phyloP scores from a whole-genome alignment of 2,329 filamentous ascomycete species.

The Fusarium algeriense region DNA sequence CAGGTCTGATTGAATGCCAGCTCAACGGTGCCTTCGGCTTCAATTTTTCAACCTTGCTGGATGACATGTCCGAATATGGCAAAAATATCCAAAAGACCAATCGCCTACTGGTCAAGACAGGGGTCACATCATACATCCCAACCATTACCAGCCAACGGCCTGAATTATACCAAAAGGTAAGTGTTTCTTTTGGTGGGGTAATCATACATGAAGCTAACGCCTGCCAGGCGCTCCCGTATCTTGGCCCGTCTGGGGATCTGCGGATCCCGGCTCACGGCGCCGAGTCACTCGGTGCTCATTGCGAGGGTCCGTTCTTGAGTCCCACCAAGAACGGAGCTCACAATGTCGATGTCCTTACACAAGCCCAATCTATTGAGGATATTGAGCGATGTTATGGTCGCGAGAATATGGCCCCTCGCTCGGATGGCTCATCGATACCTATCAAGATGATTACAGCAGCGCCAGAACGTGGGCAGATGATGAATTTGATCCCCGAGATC shows the following conservation, averaged over 20 bases:
- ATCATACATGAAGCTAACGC: slow-evolving; percentile 41
- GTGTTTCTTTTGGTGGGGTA: slow-evolving; percentile 33
- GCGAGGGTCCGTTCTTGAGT: slow-evolving; percentile 89
- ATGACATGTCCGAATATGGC: slow-evolving; percentile 75
- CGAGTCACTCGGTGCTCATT: slow-evolving; percentile 90
- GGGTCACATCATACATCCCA: slow-evolving; percentile 89
- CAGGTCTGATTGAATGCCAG: slow-evolving; percentile 91
- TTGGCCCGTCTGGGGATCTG: slow-evolving; percentile 75
- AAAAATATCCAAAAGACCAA: slow-evolving; percentile 81
- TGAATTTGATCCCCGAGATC: slow-evolving; percentile 75
- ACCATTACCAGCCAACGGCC: slow-evolving; percentile 84
- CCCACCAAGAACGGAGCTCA: slow-evolving; percentile 89
- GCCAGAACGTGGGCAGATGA: slow-evolving; percentile 81
- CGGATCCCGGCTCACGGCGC: slow-evolving; percentile 76
- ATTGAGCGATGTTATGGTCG: slow-evolving; percentile 79
- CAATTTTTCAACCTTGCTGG: slow-evolving; percentile 86
- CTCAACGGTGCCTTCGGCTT: slow-evolving; percentile 94
- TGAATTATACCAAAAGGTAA: slow-evolving; percentile 84
- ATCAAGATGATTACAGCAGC: slow-evolving; percentile 89
- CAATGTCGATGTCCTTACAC: slow-evolving; percentile 76
- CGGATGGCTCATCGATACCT: slow-evolving; percentile 54
- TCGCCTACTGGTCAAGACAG: slow-evolving; percentile 77
- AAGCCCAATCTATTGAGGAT: slow-evolving; percentile 73
- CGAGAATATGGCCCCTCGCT: slow-evolving; percentile 68
- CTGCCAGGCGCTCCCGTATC: slow-evolving; percentile 74